Percentiles rank a stretch among this genome's conserved stretches.
phyloP scores from a whole-genome alignment of 768 basidiomycete genomes.

The Gymnopilus dilepis region DNA sequence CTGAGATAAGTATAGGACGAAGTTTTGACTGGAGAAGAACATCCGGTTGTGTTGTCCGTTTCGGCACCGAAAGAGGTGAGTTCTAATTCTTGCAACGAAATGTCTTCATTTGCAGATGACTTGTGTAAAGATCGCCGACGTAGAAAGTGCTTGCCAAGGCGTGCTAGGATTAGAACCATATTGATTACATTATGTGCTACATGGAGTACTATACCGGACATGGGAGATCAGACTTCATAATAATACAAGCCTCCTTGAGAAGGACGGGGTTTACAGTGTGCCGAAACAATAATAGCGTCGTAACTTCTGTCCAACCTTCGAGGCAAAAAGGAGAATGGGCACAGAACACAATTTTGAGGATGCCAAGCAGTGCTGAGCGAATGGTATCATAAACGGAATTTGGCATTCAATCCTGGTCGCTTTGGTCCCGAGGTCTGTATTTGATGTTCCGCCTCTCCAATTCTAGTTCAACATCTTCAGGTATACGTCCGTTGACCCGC shows the following conservation, averaged over 20 bases:
- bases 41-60: slow-evolving; percentile 68
- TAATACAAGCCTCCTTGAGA: too few relatives aligned
- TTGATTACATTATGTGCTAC: slow-evolving; percentile 20
- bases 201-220: background rate
- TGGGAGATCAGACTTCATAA: background rate
- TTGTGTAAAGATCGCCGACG: slow-evolving; percentile 61
- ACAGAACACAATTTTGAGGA: too few relatives aligned
- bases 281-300: too few relatives aligned
- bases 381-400: background rate
- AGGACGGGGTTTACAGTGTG: background rate
- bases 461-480: slow-evolving; percentile 84
- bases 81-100: background rate
- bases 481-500: slow-evolving; percentile 83
- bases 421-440: slow-evolving; percentile 86
- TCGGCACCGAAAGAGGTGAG: slow-evolving; percentile 83
- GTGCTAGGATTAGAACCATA: slow-evolving; percentile 65
- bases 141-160: slow-evolving; percentile 83
- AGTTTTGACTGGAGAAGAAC: slow-evolving; percentile 66
- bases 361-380: too few relatives aligned
- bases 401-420: slow-evolving; percentile 63
- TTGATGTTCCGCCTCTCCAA: slow-evolving; percentile 78
- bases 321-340: too few relatives aligned
- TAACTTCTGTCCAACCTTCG: too few relatives aligned
- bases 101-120: background rate
- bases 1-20: too few relatives aligned